Conservation (phyloP, 2,329 filamentous ascomycete species). For the Teratosphaeriaceae sp. region DNA sequence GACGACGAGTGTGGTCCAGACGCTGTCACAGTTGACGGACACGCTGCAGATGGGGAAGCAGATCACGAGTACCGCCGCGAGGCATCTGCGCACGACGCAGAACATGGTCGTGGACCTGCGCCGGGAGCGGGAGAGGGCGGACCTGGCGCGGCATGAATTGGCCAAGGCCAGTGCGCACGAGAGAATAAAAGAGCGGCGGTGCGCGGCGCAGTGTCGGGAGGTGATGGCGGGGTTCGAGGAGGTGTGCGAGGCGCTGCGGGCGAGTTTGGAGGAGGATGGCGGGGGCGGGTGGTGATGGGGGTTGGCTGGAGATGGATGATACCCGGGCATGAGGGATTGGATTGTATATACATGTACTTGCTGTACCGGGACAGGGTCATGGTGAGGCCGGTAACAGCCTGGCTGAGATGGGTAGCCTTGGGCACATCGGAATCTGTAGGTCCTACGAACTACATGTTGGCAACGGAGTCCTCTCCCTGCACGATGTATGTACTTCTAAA, state of each 20-base stretch:
- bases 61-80: conserved; percentile 71
- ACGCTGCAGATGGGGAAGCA: conserved; percentile 92
- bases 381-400: too few relatives aligned
- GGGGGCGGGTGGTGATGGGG: background rate
- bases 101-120: conserved; percentile 82
- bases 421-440: too few relatives aligned
- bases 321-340: background rate
- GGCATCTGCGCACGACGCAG: conserved; percentile 72
- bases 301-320: background rate
- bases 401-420: too few relatives aligned
- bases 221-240: conserved; percentile 91
- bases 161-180: conserved; percentile 72
- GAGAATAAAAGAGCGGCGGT: conserved; percentile 68
- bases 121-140: conserved; percentile 71
- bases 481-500: too few relatives aligned
- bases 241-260: conserved; percentile 76
- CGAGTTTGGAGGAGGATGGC: conserved; percentile 12
- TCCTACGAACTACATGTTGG: too few relatives aligned
- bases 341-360: too few relatives aligned
- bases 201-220: conserved; percentile 74
- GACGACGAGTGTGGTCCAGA: conserved; percentile 65
- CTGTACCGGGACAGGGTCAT: too few relatives aligned
- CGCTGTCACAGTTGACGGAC: conserved; percentile 80
- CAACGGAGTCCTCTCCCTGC: too few relatives aligned
- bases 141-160: conserved; percentile 78